Base-by-base conservation (phyloP, 2,329 filamentous ascomycete species). In the Penicillium capsulatum region DNA sequence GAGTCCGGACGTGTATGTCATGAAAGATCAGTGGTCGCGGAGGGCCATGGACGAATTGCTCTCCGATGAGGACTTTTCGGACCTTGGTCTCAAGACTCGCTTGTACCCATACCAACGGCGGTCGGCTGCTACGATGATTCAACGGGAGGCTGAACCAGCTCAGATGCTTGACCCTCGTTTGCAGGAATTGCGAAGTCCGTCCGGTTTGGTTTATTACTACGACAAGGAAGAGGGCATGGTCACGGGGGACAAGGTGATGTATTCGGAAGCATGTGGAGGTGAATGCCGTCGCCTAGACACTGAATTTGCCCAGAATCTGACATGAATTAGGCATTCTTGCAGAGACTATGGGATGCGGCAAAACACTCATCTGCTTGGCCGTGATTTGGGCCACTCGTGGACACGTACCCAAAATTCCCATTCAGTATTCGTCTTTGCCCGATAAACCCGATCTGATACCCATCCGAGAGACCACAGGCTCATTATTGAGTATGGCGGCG, bases 281-380 rank as follows among this genome's bases (percentile, higher is more conserved):
- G 84, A 39, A 54, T 32, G 31, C 6, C 7, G 4, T 17, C 14
- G n/a, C n/a, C n/a, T n/a, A n/a, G n/a, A n/a, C n/a, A n/a, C 32
- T 19, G 14, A 17, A 17, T 14, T 29, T 36, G 14, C 17, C 38
- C 33, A 45, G 20, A 22, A 27, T 17, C 20, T 34, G 15, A n/a
- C 29, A 22, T 22, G 5, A 5, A 9, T 5, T 5, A 66, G 61
- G 67, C 2, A 69, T 72, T 17, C 60, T 72, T 16, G 67, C 69
- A 7, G 69, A 71, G 39, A 70, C 68, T 11, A 73, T 73, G 70
- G 75, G 75, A 19, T 68, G 71, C 32, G 90, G 91, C 0, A 97
- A 96, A 68, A 96, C 91, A 0, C 66, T 96, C 17, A 94, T 96
- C 8, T 91, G 85, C 48, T 67, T 97, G 13, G 74, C 83, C 5